Conservation (phyloP, 352 stramenopile genomes). For the Globisporangium apiculatum region DNA sequence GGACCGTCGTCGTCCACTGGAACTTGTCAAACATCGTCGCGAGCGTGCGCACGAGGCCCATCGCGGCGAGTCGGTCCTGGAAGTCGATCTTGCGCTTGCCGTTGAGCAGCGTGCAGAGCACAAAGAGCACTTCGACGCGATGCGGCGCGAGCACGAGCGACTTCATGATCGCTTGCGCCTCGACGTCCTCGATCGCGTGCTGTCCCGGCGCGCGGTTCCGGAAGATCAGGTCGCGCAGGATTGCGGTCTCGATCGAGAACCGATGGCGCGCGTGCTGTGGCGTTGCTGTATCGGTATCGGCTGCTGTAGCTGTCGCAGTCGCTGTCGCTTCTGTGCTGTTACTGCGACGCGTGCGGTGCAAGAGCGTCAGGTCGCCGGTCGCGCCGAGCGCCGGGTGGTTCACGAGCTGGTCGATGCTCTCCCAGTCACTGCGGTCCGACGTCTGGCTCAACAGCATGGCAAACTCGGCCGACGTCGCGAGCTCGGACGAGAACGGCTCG, state of each 20-base stretch:
- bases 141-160: conserved; percentile 89
- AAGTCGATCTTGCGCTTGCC: conserved; percentile 92
- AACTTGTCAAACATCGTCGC: conserved; percentile 94
- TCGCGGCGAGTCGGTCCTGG: conserved; percentile 79
- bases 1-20: conserved; percentile 62
- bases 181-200: conserved; percentile 51
- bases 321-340: conserved; percentile 10
- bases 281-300: conserved; percentile 11
- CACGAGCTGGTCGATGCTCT: conserved; percentile 58
- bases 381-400: conserved; percentile 35
- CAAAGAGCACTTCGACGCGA: conserved; percentile 95
- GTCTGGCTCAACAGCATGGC: conserved; percentile 73
- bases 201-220: conserved; percentile 45
- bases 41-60: conserved; percentile 88
- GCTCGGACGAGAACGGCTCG: conserved; percentile 73
- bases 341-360: conserved; percentile 20
- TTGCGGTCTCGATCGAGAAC: conserved; percentile 62
- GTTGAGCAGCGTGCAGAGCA: conserved; percentile 94
- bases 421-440: conserved; percentile 67
- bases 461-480: conserved; percentile 77
- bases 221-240: conserved; percentile 70
- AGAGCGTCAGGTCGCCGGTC: conserved; percentile 43
- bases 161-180: conserved; percentile 88
- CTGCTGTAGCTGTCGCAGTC: conserved; percentile 1
- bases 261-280: conserved; percentile 17